Conservation (phyloP, 192 early-diverging fungal species). For the Phycomyces blakesleeanus region DNA sequence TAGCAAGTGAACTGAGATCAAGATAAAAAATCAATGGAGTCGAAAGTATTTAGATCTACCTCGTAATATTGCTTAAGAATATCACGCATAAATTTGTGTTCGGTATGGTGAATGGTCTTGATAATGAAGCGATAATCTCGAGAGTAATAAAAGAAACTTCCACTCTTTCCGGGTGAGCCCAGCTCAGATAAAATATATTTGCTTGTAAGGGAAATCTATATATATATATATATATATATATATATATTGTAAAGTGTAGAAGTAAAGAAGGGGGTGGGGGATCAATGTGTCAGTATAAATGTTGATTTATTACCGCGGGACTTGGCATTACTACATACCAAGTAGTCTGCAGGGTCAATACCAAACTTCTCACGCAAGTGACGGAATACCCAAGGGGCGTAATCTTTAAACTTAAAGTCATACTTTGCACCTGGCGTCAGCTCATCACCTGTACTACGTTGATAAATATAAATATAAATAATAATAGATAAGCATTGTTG, state of each 20-base stretch:
- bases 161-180: slow-evolving; percentile 92
- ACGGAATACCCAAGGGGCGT: slow-evolving; percentile 98
- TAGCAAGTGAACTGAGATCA: no score
- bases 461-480: background rate
- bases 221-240: no score
- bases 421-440: slow-evolving; percentile 92
- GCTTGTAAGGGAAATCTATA: slow-evolving; percentile 84
- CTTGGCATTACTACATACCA: slow-evolving; percentile 49
- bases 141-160: slow-evolving; percentile 97
- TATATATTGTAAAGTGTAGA: no score
- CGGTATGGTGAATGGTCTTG: slow-evolving; percentile 95
- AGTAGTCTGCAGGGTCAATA: slow-evolving; percentile 90
- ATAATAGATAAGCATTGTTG: background rate
- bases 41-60: no score
- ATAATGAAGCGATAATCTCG: slow-evolving; percentile 99
- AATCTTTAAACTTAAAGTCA: slow-evolving; percentile 99
- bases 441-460: slow-evolving; percentile 80
- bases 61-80: slow-evolving; percentile 88
- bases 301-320: background rate
- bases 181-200: slow-evolving; percentile 99
- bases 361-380: slow-evolving; percentile 83
- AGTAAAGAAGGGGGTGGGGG: background rate
- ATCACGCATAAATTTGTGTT: slow-evolving; percentile 91
- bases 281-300: background rate
- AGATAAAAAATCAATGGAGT: no score